Base-by-base conservation (phyloP, 306 rosid genomes). In the Canavalia ensiformis region DNA sequence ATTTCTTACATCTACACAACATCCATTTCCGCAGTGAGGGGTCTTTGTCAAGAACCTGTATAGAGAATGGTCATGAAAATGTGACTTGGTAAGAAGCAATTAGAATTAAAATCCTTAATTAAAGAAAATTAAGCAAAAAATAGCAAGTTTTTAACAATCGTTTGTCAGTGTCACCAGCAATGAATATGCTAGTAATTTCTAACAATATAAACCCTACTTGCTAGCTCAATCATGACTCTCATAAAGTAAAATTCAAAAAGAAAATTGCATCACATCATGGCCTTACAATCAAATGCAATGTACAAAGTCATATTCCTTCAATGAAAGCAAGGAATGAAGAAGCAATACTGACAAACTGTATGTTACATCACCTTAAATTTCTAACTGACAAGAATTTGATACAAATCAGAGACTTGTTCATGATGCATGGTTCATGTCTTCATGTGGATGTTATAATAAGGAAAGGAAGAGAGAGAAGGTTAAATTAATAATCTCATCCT, bases 31-130 rank as follows among this genome's bases (percentile, higher is more conserved):
- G 87, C 77, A 95, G 80, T 37, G 87, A 81, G 75, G 82, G 86
- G 64, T 95, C 92, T 87, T 85, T 89, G 75, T 83, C 84, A 50
- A 95, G 88, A 81, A 90, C 94, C 99, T 95, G 81, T 86, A 86
- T 37, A 72, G 46, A 86, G 80, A 83, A 80, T 56, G 68, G 70
- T 25, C 77, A 52, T 18, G 59, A 57, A 65, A 66, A 84, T 46
- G 62, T 42, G 52, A 64, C 31, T 62, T 47, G 4, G 75, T 60
- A 71, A 31, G 41, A 30, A 80, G 56, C 79, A 30, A 55, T 44
- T 44, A 51, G 66, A 68, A 77, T 46, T 51, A 39, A 50, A 85
- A 51, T 51, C 44, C 37, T 13, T 8, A 67, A 68, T 50, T 5
- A 72, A 28, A 72, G 13, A 29, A 72, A 75, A 51, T 47, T 72